Evolutionary conservation across 2,329 filamentous ascomycete genomes (phyloP), one percentile per base, ranked within the genome.

Genomic region (Cordyceps cateniannulata): DNA sequence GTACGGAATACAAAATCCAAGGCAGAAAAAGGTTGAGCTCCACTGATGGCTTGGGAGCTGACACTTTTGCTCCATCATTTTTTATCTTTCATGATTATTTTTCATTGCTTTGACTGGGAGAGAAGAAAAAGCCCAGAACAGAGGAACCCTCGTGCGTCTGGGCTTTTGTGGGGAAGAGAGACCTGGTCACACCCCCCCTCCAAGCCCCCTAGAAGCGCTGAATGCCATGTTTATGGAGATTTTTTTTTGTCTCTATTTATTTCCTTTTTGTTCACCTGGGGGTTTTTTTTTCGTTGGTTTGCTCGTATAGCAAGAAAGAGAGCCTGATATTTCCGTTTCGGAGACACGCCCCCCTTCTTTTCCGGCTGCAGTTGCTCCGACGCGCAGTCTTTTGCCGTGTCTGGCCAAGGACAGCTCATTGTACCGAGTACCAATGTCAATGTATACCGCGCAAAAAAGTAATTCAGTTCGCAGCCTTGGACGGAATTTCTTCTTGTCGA

Each of bases 41-140:
- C 54, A 57, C 54, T 32, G 24, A 45, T 45, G 52, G 51, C 32
- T 53, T 53, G 51, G 5, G 51, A 53, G 51, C 38, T 55, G 52
- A 55, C 35, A 18, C 6, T 4, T 22, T 20, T 14, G 44, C 42
- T 29, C 44, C 25, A 29, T 49, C 47, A 49, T 29, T 29, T 49
- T 22, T 48, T 16, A 18, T 25, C 14, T 25, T 25, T 16, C 40
- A 20, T 51, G 27, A 51, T 32, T 32, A 32, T 51, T 22, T 51
- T 35, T 12, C 48, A 32, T 51, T 51, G 18, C 48, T 22, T 20
- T 35, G 18, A 49, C 48, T 35, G 27, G 27, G 48, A 51, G 20
- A 22, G n/a, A 9, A 32, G n/a, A 50, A n/a, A 27, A 3, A 35
- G 27, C 44, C 22, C 22, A 47, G 44, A 47, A 47, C 7, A 24